A percentile compares a stretch with the other conserved stretches of the same genome.
phyloP scores from a whole-genome alignment of 2,329 filamentous ascomycete species.

The Cytospora piceae region DNA sequence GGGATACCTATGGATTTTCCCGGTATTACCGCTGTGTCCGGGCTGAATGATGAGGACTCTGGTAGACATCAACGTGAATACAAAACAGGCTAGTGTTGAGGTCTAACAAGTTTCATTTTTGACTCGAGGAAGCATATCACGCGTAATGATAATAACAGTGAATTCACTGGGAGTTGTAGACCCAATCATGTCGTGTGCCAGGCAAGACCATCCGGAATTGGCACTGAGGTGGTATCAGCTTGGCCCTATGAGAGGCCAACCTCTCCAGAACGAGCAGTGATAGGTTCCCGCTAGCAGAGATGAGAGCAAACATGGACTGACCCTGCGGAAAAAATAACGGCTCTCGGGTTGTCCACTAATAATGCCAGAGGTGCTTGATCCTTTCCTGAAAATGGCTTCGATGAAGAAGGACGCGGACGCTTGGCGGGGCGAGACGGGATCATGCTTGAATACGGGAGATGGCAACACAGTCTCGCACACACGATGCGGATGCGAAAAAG shows the following conservation, averaged over 20 bases:
- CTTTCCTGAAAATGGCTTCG: slow-evolving; percentile 9
- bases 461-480: neutral
- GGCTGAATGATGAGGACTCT: neutral
- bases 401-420: slow-evolving; percentile 6
- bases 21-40: neutral
- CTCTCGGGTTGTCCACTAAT: slow-evolving; percentile 13
- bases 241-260: slow-evolving; percentile 23
- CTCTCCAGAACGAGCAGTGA: slow-evolving; percentile 18
- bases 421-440: slow-evolving; percentile 15
- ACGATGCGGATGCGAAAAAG: neutral
- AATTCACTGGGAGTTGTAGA: neutral
- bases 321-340: slow-evolving; percentile 3
- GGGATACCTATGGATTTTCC: neutral
- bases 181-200: neutral
- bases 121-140: neutral
- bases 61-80: neutral
- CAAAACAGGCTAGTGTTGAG: neutral
- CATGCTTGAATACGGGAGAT: slow-evolving; percentile 10
- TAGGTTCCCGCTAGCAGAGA: slow-evolving; percentile 21
- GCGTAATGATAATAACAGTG: neutral
- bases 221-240: neutral
- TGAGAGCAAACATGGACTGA: slow-evolving; percentile 16
- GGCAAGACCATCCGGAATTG: neutral
- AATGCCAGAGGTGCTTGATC: neutral
- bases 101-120: neutral